phyloP scores from a whole-genome alignment of 148 eudicot species.

The Chenopodium formosanum region DNA sequence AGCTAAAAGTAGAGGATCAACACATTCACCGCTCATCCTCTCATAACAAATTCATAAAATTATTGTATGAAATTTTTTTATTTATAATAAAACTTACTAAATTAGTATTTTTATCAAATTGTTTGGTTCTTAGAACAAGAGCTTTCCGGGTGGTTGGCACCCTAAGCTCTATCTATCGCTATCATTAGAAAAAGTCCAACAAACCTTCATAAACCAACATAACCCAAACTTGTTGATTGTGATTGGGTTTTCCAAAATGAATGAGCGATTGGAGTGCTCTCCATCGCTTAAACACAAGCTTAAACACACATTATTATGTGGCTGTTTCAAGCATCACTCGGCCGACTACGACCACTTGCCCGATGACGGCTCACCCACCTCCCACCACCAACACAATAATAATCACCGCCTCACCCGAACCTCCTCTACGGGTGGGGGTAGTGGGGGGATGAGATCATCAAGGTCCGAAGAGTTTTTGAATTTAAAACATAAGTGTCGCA shows the following conservation, averaged over 20 bases:
- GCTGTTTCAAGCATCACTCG: slow-evolving; percentile 32
- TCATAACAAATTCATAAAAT: background rate
- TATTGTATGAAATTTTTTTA: background rate
- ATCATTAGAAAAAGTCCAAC: background rate
- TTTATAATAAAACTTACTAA: background rate
- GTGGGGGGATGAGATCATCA: slow-evolving; percentile 7
- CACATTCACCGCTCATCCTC: slow-evolving; percentile 13
- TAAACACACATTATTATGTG: slow-evolving; percentile 35
- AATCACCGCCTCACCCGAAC: slow-evolving; percentile 6
- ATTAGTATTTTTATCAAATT: background rate
- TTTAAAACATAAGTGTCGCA: slow-evolving; percentile 31
- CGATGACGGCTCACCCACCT: slow-evolving; percentile 2
- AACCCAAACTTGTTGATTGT: too few relatives aligned
- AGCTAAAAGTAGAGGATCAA: background rate
- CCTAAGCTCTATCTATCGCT: background rate
- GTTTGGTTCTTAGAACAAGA: background rate
- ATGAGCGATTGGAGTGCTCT: slow-evolving; percentile 13
- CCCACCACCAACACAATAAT: background rate
- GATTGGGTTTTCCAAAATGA: slow-evolving; percentile 19
- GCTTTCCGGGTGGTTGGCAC: too few relatives aligned
- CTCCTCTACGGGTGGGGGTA: slow-evolving; percentile 12
- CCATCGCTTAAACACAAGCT: slow-evolving; percentile 34
- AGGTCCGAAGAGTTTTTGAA: slow-evolving; percentile 24
- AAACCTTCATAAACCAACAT: background rate
- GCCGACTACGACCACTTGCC: slow-evolving; percentile 15